Percentiles rank a stretch among this genome's conserved stretches.
Evolutionary conservation across 1,284 basidiomycete species (phyloP).

Genomic region (Sanguinoderma infundibulare): DNA sequence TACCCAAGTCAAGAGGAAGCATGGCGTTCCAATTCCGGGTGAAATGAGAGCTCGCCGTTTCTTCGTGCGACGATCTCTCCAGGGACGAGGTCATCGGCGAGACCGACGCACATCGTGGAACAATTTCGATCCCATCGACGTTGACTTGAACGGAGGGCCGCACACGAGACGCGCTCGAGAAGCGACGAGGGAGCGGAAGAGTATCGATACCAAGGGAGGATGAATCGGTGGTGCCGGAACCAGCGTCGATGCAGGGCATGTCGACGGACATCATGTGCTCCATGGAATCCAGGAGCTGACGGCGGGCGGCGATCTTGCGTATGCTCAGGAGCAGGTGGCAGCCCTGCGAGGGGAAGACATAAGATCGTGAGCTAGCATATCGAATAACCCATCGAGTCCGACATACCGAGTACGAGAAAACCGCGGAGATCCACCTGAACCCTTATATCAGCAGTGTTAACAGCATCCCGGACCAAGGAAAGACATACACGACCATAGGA

Average conservation of each 20-base stretch:
- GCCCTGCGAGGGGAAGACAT: conserved; percentile 2
- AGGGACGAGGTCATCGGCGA: not conserved
- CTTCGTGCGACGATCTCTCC: not conserved
- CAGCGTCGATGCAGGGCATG: not conserved
- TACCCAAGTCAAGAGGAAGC: not conserved
- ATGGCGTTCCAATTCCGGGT: not conserved
- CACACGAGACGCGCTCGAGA: not conserved
- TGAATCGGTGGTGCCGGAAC: not conserved
- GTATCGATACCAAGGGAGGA: not conserved
- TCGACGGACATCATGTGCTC: conserved; percentile 8
- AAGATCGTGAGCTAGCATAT: no score
- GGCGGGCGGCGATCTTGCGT: conserved; percentile 18
- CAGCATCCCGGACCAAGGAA: not conserved
- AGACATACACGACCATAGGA: conserved; percentile 8
- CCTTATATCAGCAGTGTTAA: not conserved
- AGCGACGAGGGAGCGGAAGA: not conserved
- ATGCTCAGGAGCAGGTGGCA: conserved; percentile 23
- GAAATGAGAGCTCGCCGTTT: not conserved
- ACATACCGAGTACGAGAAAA: conserved; percentile 23
- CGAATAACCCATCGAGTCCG: not conserved
- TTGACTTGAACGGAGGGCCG: not conserved
- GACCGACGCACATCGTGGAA: conserved; percentile 2
- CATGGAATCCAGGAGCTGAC: conserved; percentile 14
- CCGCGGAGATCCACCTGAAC: conserved; percentile 19
- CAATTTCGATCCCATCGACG: conserved; percentile 10